These are phyloP conservation scores for Globisporangium camurandrum DNA, from an alignment of 352 stramenopile species.

Conservation along the genomic window DNA sequence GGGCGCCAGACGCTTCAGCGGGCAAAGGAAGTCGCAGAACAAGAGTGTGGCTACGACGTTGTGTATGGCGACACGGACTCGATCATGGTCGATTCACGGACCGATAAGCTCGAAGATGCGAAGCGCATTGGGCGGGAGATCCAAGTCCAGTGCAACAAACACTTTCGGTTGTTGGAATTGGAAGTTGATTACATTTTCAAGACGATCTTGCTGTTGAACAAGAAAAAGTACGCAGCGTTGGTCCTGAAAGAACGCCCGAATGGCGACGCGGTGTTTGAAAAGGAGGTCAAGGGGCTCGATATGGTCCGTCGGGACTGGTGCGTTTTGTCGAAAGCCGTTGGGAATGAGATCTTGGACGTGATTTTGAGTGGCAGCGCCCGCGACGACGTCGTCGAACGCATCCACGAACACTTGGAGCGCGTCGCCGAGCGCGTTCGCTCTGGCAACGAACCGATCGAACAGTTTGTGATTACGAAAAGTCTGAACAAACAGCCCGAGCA, in stretches of 20 bases:
- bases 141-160: slow-evolving; percentile 98
- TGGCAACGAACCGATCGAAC: slow-evolving; percentile 90
- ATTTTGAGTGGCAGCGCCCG: slow-evolving; percentile 93
- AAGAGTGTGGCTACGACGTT: slow-evolving; percentile 96
- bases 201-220: slow-evolving; percentile 99
- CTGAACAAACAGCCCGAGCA: slow-evolving; percentile 99
- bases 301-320: slow-evolving; percentile 98
- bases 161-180: slow-evolving; percentile 98
- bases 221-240: slow-evolving; percentile 99
- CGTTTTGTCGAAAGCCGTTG: slow-evolving; percentile 96
- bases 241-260: slow-evolving; percentile 84
- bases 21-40: slow-evolving; percentile 96
- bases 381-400: slow-evolving; percentile 95
- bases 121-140: slow-evolving; percentile 93
- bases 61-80: slow-evolving; percentile 99
- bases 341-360: slow-evolving; percentile 94
- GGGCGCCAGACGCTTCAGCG: slow-evolving; percentile 97
- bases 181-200: slow-evolving; percentile 99
- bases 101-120: slow-evolving; percentile 90
- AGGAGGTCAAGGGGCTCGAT: slow-evolving; percentile 98
- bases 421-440: slow-evolving; percentile 92
- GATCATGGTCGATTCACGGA: slow-evolving; percentile 98
- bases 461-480: slow-evolving; percentile 99
- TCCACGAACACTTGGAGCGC: slow-evolving; percentile 93
- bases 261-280: slow-evolving; percentile 76